Evolutionary conservation across 2,329 filamentous ascomycete genomes (phyloP), one percentile per base, ranked within the genome.

Genomic region (Rhinocladiella mackenziei): DNA sequence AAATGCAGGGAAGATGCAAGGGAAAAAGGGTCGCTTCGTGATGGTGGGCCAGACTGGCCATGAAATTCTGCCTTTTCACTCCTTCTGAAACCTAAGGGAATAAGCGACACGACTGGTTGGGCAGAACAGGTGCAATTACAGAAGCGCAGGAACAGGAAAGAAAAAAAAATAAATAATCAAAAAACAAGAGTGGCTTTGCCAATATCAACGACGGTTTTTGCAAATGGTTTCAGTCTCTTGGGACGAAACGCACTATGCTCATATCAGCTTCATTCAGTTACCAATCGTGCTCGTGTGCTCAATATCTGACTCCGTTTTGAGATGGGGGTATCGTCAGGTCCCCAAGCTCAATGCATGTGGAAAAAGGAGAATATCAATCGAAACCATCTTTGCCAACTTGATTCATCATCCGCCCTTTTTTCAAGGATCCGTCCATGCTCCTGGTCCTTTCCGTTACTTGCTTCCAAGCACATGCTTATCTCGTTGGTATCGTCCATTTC

Each of bases 391-490:
- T 13, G 32, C 32, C 19, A 28, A 10, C 13, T 38, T 28, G 15
- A 29, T 7, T 37, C 32, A 29, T 32, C 33, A 19, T 13, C 34
- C 2, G 8, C 22, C 26, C 5, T 8, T 29, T 15, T 45, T 52
- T 38, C 45, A 35, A 43, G 41, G 39, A 42, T 47, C 43, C 31
- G 42, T 48, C 46, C 50, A 53, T 53, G 46, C 43, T 47, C 40
- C 46, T 45, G 29, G 39, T 50, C 32, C 33, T 42, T 40, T 32
- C 50, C 43, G 39, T 49, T 45, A 46, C 42, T n/a, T 39, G 41
- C 45, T 49, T 49, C 38, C 32, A 49, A 46, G 50, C 46, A 47
- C 46, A 44, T 47, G 46, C 45, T 47, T 25, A 32, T 52, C 43
- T 41, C 43, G 36, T 50, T 41, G 39, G 43, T 50, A 47, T 53